These are phyloP conservation scores for Fusarium sororula DNA, from an alignment of 2,329 filamentous ascomycete species.

Conservation along the genomic window DNA sequence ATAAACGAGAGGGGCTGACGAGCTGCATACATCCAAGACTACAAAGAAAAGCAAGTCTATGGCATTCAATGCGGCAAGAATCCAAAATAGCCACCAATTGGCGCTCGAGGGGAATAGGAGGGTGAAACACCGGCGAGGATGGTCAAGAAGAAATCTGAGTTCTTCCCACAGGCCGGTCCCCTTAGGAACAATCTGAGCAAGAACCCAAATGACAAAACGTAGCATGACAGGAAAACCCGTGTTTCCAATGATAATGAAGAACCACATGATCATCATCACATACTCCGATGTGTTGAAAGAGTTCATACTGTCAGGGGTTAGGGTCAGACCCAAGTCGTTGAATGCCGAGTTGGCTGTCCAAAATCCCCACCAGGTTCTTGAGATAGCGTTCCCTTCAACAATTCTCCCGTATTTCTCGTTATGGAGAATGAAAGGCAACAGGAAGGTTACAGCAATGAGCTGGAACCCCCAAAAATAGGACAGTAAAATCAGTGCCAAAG, in stretches of 20 bases:
- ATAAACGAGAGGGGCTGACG: background rate
- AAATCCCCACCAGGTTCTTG: conserved; percentile 87
- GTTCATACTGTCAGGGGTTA: conserved; percentile 93
- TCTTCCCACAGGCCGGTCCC: conserved; percentile 86
- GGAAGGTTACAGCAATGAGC: conserved; percentile 74
- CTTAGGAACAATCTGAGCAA: conserved; percentile 71
- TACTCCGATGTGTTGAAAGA: conserved; percentile 83
- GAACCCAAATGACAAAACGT: conserved; percentile 88
- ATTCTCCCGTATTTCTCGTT: conserved; percentile 69
- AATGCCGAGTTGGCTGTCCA: conserved; percentile 90
- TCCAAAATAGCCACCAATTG: conserved; percentile 95
- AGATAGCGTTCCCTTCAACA: conserved; percentile 69
- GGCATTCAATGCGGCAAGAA: conserved; percentile 82
- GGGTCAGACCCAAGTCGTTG: conserved; percentile 92
- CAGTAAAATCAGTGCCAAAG: conserved; percentile 79
- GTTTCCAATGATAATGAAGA: conserved; percentile 93
- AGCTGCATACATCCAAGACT: conserved; percentile 78
- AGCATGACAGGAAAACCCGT: conserved; percentile 96
- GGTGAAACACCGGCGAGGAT: conserved; percentile 95
- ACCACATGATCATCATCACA: conserved; percentile 79
- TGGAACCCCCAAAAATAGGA: conserved; percentile 87
- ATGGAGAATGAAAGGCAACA: conserved; percentile 83
- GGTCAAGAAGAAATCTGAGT: conserved; percentile 87
- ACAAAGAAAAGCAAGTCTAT: conserved; percentile 92
- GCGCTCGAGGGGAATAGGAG: conserved; percentile 88